Evolutionary conservation across 176 grass and related monocot species (phyloP).

Genomic region (Thinopyrum elongatum): DNA sequence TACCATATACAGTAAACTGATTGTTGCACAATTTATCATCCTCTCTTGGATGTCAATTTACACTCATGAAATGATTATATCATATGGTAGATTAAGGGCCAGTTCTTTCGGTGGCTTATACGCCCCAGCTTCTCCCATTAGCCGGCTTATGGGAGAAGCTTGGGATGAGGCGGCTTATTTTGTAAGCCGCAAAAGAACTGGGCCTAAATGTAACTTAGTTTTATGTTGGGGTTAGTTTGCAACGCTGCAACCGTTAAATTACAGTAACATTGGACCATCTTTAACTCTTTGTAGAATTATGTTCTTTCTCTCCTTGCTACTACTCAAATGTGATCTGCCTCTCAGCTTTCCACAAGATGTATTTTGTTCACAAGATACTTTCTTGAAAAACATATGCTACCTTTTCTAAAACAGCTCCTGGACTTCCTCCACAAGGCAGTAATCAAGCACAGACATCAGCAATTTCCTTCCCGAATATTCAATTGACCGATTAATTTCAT

Average conservation of each 20-base stretch:
- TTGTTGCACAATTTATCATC: not conserved
- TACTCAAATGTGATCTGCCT: not conserved
- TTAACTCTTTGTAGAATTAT: not conserved
- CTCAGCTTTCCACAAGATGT: not conserved
- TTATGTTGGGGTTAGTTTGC: not conserved
- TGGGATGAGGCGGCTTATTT: no score
- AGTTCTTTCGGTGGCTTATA: no score
- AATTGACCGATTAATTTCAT: no score
- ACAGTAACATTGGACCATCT: not conserved
- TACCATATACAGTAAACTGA: constrained; percentile 10
- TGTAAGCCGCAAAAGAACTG: no score
- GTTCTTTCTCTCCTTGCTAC: not conserved
- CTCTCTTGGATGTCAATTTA: not conserved
- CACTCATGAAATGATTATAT: not conserved
- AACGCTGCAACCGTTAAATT: not conserved
- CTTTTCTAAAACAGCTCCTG: constrained; percentile 43
- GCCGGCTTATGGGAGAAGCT: no score
- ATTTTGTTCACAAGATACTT: constrained; percentile 2
- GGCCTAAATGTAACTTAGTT: not conserved
- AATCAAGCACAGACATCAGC: constrained; percentile 65
- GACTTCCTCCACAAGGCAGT: constrained; percentile 44
- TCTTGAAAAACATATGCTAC: constrained; percentile 3
- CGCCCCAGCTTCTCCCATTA: no score
- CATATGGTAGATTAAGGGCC: not conserved
- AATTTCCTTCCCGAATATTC: constrained; percentile 10